phyloP scores from a whole-genome alignment of 345 rosid genomes.

The Rhodamnia rubescens region DNA sequence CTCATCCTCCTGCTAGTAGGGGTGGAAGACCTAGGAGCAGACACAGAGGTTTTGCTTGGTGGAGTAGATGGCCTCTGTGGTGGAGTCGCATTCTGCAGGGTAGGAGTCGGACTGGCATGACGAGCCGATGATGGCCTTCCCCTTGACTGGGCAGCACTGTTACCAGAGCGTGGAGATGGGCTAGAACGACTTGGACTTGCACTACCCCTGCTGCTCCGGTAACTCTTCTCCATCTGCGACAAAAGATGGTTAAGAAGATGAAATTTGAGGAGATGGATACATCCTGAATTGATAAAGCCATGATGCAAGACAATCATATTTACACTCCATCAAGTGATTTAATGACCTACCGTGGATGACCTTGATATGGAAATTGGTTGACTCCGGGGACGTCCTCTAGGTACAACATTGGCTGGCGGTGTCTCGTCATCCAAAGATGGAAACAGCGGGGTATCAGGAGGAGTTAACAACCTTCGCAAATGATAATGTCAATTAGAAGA shows the following conservation, averaged over 20 bases:
- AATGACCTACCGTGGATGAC: slow-evolving; percentile 73
- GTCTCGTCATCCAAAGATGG: slow-evolving; percentile 87
- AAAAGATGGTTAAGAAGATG: neutral
- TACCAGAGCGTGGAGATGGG: slow-evolving; percentile 74
- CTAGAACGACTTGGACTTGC: slow-evolving; percentile 94
- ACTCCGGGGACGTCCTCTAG: slow-evolving; percentile 82
- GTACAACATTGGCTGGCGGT: slow-evolving; percentile 32
- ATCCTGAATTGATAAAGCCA: neutral
- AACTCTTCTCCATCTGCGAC: slow-evolving; percentile 87
- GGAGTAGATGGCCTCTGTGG: slow-evolving; percentile 70
- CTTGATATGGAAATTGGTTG: slow-evolving; percentile 87
- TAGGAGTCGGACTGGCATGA: slow-evolving; percentile 55
- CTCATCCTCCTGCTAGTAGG: slow-evolving; percentile 73
- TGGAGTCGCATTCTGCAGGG: slow-evolving; percentile 43
- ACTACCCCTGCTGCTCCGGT: slow-evolving; percentile 86
- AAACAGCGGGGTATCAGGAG: slow-evolving; percentile 97
- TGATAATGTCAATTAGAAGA: slow-evolving; percentile 18
- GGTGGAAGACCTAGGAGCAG: slow-evolving; percentile 61
- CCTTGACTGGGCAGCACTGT: slow-evolving; percentile 51
- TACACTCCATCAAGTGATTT: slow-evolving; percentile 1
- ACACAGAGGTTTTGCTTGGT: slow-evolving; percentile 47
- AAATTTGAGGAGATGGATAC: neutral
- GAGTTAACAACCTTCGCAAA: slow-evolving; percentile 83
- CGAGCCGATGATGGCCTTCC: slow-evolving; percentile 82
- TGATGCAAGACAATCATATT: neutral